These are phyloP conservation scores for Zygosaccharomyces lentus DNA, from an alignment of 805 yeast genomes.

Conservation along the genomic window DNA sequence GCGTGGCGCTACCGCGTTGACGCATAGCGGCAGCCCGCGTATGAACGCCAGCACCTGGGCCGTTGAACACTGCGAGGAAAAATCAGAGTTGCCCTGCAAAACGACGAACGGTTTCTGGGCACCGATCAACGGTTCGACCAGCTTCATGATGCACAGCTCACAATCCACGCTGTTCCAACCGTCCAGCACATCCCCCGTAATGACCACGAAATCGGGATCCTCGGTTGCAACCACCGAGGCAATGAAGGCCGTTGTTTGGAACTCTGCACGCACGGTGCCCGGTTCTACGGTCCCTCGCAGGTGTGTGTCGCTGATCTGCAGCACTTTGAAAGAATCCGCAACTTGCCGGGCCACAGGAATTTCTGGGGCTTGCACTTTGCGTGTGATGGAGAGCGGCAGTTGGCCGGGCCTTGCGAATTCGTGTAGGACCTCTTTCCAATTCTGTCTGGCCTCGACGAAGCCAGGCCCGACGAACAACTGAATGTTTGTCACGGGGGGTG, in stretches of 20 bases:
- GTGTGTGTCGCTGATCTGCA: conserved; percentile 66
- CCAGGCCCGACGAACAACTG: conserved; percentile 52
- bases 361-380: conserved; percentile 2
- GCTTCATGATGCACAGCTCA: conserved; percentile 57
- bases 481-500: conserved; percentile 40
- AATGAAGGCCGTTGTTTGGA: conserved; percentile 47
- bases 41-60: conserved; percentile 44
- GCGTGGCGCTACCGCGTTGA: conserved; percentile 35
- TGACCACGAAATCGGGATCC: conserved; percentile 56
- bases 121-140: conserved; percentile 50
- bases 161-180: conserved; percentile 56
- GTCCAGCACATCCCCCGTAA: conserved; percentile 63
- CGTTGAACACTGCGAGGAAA: conserved; percentile 45
- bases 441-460: conserved; percentile 55
- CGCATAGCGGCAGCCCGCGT: conserved; percentile 47
- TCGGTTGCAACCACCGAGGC: conserved; percentile 51
- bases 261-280: conserved; percentile 37
- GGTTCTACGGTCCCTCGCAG: conserved; percentile 52
- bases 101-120: conserved; percentile 57
- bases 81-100: conserved; percentile 59
- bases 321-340: conserved; percentile 43
- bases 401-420: conserved; percentile 7
- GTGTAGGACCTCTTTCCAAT: conserved; percentile 43
- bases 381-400: conserved; percentile 15
- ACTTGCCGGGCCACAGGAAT: neutral